These are phyloP conservation scores for Taiozyma sp. DNA, from an alignment of 1,139 yeast species.

Conservation along the genomic window DNA sequence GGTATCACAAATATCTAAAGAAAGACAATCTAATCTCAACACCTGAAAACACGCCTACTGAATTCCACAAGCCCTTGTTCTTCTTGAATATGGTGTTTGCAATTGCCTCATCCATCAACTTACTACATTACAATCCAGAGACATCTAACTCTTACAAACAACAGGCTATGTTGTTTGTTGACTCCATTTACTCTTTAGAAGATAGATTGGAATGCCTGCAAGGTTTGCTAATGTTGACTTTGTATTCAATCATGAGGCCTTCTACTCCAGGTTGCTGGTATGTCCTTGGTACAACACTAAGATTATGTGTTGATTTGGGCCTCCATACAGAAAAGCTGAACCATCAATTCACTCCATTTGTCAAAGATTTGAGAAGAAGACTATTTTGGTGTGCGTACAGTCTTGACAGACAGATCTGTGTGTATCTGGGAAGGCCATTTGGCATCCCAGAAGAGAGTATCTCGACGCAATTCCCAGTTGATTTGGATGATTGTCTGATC, in stretches of 20 bases:
- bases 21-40: conserved; percentile 3
- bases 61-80: conserved; percentile 44
- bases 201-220: conserved; percentile 71
- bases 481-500: conserved; percentile 66
- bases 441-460: conserved; percentile 73
- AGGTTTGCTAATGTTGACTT: conserved; percentile 61
- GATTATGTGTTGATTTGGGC: conserved; percentile 81
- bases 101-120: conserved; percentile 72
- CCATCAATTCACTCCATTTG: conserved; percentile 45
- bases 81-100: conserved; percentile 77
- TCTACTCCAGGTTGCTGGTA: conserved; percentile 93
- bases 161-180: conserved; percentile 62
- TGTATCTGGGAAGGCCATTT: conserved; percentile 67
- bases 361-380: conserved; percentile 67
- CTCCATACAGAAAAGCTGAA: conserved; percentile 59
- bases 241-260: conserved; percentile 73
- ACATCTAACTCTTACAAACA: conserved; percentile 69
- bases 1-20: conserved; percentile 33
- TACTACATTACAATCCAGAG: conserved; percentile 61
- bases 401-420: conserved; percentile 73
- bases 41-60: conserved; percentile 35
- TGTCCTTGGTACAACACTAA: conserved; percentile 72
- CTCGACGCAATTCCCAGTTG: conserved; percentile 64
- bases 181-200: conserved; percentile 50
- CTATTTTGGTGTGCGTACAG: conserved; percentile 89